Conservation (phyloP, 1,139 yeast species). For the Hemisphaericaspora xylanilytica region DNA sequence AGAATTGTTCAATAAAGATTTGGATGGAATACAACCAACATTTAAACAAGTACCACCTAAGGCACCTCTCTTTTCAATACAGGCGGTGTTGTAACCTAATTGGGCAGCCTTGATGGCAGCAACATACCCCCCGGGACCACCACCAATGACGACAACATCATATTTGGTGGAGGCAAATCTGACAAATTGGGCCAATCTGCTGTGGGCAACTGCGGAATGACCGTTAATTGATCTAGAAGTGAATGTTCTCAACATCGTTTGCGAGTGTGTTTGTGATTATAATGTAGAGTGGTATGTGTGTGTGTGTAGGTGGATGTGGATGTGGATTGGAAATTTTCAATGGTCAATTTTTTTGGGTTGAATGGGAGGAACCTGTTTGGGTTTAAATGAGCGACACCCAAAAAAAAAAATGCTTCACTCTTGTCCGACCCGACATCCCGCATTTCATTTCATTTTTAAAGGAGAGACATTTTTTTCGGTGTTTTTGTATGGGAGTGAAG, state of each 20-base stretch:
- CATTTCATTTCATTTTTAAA: too few species aligned
- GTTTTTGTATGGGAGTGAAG: too few species aligned
- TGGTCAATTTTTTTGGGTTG: too few species aligned
- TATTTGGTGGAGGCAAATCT: constrained; percentile 53
- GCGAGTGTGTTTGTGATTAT: not conserved
- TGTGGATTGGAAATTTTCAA: not conserved
- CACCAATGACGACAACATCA: constrained; percentile 94
- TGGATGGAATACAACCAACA: constrained; percentile 98
- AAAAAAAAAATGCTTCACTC: constrained; percentile 2
- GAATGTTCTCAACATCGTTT: constrained; percentile 15
- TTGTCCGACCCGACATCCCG: constrained; percentile 3
- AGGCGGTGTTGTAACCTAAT: constrained; percentile 89
- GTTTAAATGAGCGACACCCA: not conserved
- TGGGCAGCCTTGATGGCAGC: constrained; percentile 99
- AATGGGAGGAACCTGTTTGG: not conserved
- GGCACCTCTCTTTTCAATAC: constrained; percentile 93
- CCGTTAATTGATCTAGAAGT: constrained; percentile 7
- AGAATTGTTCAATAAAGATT: constrained; percentile 91
- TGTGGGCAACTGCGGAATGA: too few species aligned
- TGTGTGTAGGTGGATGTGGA: too few species aligned
- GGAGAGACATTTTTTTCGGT: too few species aligned
- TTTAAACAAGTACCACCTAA: constrained; percentile 98
- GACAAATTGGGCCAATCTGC: constrained; percentile 28
- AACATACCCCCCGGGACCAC: constrained; percentile 99
- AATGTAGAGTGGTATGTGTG: too few species aligned